Evolutionary conservation across 345 rosid species (phyloP).

Genomic region (Geranium brycei): DNA sequence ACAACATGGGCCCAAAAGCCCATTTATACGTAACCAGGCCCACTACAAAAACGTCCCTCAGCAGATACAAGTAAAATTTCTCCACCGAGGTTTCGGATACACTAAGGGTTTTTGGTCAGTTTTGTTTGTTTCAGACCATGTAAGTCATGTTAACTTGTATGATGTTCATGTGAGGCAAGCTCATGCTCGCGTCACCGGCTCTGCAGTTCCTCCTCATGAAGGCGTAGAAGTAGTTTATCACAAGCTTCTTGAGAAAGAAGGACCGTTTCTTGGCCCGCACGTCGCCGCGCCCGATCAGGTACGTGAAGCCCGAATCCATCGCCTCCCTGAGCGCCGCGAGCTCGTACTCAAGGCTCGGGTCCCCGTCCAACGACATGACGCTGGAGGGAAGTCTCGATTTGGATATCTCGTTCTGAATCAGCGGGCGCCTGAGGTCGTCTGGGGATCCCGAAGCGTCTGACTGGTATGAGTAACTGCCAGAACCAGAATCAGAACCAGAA

Average conservation of each 20-base stretch:
- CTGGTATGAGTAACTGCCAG: too few species aligned
- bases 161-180: slow-evolving; percentile 84
- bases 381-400: slow-evolving; percentile 32
- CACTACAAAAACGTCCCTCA: too few species aligned
- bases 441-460: too few species aligned
- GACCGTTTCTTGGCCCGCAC: slow-evolving; percentile 84
- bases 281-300: slow-evolving; percentile 63
- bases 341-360: slow-evolving; percentile 72
- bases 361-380: slow-evolving; percentile 40
- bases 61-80: too few species aligned
- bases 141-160: slow-evolving; percentile 81
- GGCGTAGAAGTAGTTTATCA: slow-evolving; percentile 78
- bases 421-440: slow-evolving; percentile 53
- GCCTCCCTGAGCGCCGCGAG: slow-evolving; percentile 75
- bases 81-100: too few species aligned
- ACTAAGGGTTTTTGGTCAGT: too few species aligned
- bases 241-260: slow-evolving; percentile 68
- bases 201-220: slow-evolving; percentile 78
- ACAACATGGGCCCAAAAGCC: too few species aligned
- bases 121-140: slow-evolving; percentile 38
- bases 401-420: slow-evolving; percentile 34
- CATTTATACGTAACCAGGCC: too few species aligned
- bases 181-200: slow-evolving; percentile 64
- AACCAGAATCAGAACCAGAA: slow-evolving; percentile 4
- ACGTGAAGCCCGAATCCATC: slow-evolving; percentile 70